Evolutionary conservation across 805 yeast genomes (phyloP).

Genomic region (Sugiyamaella valdiviana): DNA sequence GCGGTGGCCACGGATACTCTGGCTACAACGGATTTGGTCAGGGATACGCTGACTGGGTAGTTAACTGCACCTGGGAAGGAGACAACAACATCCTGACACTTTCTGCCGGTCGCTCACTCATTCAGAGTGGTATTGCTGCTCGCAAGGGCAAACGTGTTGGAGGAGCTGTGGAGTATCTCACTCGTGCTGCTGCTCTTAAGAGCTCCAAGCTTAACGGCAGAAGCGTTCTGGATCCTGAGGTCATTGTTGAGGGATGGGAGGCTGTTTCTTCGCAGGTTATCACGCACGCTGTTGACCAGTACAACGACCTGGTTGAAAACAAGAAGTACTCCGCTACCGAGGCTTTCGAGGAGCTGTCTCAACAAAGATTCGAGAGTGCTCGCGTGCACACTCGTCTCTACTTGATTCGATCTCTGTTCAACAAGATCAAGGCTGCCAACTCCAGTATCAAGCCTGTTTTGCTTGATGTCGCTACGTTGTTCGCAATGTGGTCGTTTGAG

Average conservation of each 20-base stretch:
- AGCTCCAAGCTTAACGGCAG: slow-evolving; percentile 17
- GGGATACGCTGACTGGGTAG: slow-evolving; percentile 87
- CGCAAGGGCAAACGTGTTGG: slow-evolving; percentile 41
- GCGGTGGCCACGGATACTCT: slow-evolving; percentile 96
- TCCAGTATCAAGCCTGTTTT: slow-evolving; percentile 45
- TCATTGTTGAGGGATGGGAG: slow-evolving; percentile 33
- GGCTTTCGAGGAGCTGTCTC: slow-evolving; percentile 37
- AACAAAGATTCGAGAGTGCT: slow-evolving; percentile 37
- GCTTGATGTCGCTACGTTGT: slow-evolving; percentile 50
- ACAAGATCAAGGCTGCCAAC: slow-evolving; percentile 31
- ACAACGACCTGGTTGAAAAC: slow-evolving; percentile 12
- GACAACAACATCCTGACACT: slow-evolving; percentile 82
- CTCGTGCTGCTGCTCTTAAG: slow-evolving; percentile 16
- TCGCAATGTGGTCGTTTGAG: slow-evolving; percentile 62
- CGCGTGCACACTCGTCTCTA: slow-evolving; percentile 35
- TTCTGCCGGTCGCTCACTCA: slow-evolving; percentile 72
- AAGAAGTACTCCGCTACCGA: slow-evolving; percentile 13
- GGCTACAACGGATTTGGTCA: slow-evolving; percentile 85
- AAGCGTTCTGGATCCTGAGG: slow-evolving; percentile 21
- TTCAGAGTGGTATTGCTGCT: slow-evolving; percentile 42
- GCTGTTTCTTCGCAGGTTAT: slow-evolving; percentile 30
- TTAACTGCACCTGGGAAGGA: slow-evolving; percentile 99
- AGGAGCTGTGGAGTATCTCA: slow-evolving; percentile 42
- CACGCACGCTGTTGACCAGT: slow-evolving; percentile 30
- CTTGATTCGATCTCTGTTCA: slow-evolving; percentile 35